Conservation (phyloP, 2,329 filamentous ascomycete genomes). For the Septoria petroselini region DNA sequence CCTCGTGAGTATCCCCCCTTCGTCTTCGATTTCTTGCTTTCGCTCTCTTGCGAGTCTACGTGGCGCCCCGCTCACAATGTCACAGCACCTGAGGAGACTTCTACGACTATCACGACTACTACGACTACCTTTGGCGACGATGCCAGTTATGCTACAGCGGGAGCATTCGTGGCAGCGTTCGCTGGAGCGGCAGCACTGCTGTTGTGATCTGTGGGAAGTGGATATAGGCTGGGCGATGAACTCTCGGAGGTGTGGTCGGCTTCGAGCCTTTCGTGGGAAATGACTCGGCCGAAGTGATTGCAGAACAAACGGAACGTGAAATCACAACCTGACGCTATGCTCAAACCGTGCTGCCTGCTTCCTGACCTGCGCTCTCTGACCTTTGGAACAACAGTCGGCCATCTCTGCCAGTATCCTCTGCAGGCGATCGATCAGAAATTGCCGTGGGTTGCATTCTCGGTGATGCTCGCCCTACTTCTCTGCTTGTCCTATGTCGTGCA, state of each 20-base stretch:
- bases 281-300: no score
- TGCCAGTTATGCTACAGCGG: not conserved
- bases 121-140: not conserved
- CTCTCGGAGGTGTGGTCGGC: not conserved
- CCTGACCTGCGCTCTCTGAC: no score
- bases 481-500: conserved; percentile 19
- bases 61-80: no score
- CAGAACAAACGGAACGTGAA: not conserved
- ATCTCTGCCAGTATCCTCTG: conserved; percentile 20
- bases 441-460: conserved; percentile 16
- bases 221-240: not conserved
- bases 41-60: no score
- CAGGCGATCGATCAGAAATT: conserved; percentile 18
- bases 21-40: no score
- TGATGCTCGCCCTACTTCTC: conserved; percentile 18
- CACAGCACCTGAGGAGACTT: no score
- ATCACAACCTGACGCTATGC: no score
- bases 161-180: not conserved
- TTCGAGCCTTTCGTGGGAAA: no score
- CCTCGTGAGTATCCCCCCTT: no score
- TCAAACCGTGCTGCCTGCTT: no score
- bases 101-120: not conserved
- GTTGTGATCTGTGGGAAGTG: not conserved
- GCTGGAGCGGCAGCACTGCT: not conserved
- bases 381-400: not conserved